phyloP scores from a whole-genome alignment of 1,139 yeast species.

The Pichia sp. region DNA sequence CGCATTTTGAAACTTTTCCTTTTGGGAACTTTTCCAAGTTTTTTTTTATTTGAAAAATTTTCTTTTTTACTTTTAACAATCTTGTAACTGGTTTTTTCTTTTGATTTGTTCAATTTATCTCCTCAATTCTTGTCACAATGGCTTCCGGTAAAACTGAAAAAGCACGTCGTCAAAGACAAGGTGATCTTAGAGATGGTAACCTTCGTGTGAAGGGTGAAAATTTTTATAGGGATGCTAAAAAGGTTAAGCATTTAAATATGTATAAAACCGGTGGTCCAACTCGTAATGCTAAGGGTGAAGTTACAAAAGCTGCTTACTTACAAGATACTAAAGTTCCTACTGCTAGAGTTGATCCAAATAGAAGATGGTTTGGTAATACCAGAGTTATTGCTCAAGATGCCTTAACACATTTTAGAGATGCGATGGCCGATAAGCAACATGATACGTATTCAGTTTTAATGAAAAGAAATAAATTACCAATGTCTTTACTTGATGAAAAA shows the following conservation, averaged over 20 bases:
- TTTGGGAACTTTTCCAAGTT: background rate
- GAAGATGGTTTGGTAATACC: slow-evolving; percentile 97
- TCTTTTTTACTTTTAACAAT: background rate
- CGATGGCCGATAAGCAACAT: slow-evolving; percentile 78
- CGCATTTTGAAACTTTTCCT: background rate
- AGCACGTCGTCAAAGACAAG: slow-evolving; percentile 75
- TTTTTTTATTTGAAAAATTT: background rate
- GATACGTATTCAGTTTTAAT: slow-evolving; percentile 86
- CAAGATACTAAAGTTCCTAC: slow-evolving; percentile 85
- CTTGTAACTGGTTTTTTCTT: background rate
- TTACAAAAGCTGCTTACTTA: slow-evolving; percentile 78
- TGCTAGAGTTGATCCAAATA: slow-evolving; percentile 93
- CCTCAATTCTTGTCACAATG: slow-evolving; percentile 40
- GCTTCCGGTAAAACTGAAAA: slow-evolving; percentile 92
- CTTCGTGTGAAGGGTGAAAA: slow-evolving; percentile 94
- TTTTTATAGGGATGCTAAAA: slow-evolving; percentile 90
- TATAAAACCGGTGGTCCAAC: slow-evolving; percentile 86
- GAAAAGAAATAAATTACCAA: slow-evolving; percentile 87
- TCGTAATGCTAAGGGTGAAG: slow-evolving; percentile 82
- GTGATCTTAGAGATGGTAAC: slow-evolving; percentile 80
- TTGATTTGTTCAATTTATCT: slow-evolving; percentile 2
- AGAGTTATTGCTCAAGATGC: slow-evolving; percentile 98
- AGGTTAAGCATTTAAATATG: slow-evolving; percentile 86
- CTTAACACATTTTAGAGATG: slow-evolving; percentile 85
- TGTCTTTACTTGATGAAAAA: slow-evolving; percentile 88